Conservation (phyloP, 148 eudicot species). For the Nepenthes mirabilis region DNA sequence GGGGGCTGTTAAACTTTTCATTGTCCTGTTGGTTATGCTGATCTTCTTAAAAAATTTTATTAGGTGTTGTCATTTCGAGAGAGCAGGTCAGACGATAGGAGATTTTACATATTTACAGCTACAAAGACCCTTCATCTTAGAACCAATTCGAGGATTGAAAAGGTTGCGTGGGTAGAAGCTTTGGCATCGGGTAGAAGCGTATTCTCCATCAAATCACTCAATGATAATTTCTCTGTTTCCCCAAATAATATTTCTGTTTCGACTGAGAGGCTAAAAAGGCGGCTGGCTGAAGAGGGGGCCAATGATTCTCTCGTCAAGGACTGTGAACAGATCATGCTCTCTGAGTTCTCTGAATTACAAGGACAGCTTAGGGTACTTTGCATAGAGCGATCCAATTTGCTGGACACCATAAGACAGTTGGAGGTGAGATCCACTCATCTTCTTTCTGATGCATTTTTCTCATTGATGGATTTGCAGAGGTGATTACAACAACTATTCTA, state of each 20-base stretch:
- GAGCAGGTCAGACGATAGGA: slow-evolving; percentile 74
- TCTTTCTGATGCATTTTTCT: neutral
- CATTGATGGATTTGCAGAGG: neutral
- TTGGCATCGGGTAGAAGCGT: slow-evolving; percentile 48
- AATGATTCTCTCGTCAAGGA: slow-evolving; percentile 68
- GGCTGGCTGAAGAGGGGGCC: slow-evolving; percentile 67
- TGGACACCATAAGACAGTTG: slow-evolving; percentile 73
- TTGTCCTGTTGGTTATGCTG: neutral
- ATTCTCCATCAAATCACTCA: slow-evolving; percentile 36
- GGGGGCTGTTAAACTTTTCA: neutral
- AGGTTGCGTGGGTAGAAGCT: slow-evolving; percentile 73
- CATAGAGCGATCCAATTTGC: slow-evolving; percentile 60
- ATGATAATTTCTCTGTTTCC: slow-evolving; percentile 27
- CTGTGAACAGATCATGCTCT: slow-evolving; percentile 85
- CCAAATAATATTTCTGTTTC: slow-evolving; percentile 53
- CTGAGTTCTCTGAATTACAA: slow-evolving; percentile 60
- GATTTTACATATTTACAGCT: slow-evolving; percentile 83
- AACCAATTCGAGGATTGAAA: slow-evolving; percentile 47
- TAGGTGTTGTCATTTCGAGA: slow-evolving; percentile 88
- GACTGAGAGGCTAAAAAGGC: slow-evolving; percentile 62
- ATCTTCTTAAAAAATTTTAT: slow-evolving; percentile 9
- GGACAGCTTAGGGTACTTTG: slow-evolving; percentile 58
- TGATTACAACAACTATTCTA: no score
- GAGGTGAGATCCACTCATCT: slow-evolving; percentile 39
- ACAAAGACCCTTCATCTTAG: slow-evolving; percentile 90